Evolutionary conservation across 2,329 filamentous ascomycete species (phyloP), one percentile per base, ranked within the genome.

Genomic region (Trichoderma breve): DNA sequence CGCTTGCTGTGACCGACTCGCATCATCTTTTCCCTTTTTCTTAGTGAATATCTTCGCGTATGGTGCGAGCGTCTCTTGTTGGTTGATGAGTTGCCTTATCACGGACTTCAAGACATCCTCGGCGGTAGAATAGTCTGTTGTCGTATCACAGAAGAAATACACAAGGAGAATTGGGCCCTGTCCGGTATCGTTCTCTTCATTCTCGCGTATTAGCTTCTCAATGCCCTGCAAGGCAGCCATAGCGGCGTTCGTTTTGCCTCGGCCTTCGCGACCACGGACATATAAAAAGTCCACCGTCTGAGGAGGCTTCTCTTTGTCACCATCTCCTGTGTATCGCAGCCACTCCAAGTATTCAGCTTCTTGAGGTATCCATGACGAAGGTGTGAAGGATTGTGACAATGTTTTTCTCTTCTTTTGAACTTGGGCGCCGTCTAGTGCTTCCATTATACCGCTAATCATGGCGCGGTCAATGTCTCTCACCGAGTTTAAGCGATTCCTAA

Each of bases 121-220:
- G 0, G 83, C 81, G 0, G 81, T 81, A 9, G 76, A 80, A 32
- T 80, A 82, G n/a, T 84, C 82, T 1, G 76, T 61, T 0, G 77
- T 76, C 6, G 77, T 74, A n/a, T 83, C 82, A 64, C 83, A 84
- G 51, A 84, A 80, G 75, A 84, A 84, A 72, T 83, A 84, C 0
- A 81, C 81, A 5, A 83, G 74, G 2, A 83, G 74, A 21, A 79
- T 76, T 3, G 77, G 76, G 2, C 78, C 76, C 58, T 79, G 73
- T 3, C 74, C 75, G 2, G 74, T 72, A 43, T 76, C 76, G 7
- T 74, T 69, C 28, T 76, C 73, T 9, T 71, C 69, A 28, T 62
- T 55, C 6, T 55, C 39, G 53, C 65, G 32, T 21, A 79, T 73
- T 14, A 77, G 71, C 4, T 75, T 75, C 28, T 83, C 81, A 9